A percentile compares a stretch with the other conserved stretches of the same genome.
Evolutionary conservation across 2,329 filamentous ascomycete species (phyloP).

Genomic region (Blumeria graminis): DNA sequence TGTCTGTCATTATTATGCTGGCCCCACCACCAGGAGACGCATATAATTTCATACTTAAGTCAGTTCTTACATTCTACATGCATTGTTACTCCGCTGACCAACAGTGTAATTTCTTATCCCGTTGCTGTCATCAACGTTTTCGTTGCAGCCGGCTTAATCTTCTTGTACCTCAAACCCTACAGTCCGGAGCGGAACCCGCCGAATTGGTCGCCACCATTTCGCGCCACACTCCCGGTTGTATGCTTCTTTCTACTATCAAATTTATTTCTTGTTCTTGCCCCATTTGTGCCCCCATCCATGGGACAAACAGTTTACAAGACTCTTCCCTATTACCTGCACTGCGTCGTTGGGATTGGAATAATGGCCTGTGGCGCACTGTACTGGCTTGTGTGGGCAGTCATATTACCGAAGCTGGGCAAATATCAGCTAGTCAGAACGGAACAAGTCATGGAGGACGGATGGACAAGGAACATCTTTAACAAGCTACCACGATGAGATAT

Average conservation of each 20-base stretch:
- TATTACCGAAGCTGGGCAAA: conserved; percentile 25
- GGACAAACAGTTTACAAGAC: conserved; percentile 28
- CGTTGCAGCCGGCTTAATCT: conserved; percentile 26
- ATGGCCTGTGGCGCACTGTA: conserved; percentile 28
- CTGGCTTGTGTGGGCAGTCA: conserved; percentile 29
- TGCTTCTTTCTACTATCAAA: conserved; percentile 37
- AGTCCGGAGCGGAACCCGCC: conserved; percentile 24
- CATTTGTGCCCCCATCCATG: conserved; percentile 27
- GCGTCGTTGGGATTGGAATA: conserved; percentile 30
- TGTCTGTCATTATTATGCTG: conserved; percentile 39
- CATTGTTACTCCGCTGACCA: neutral
- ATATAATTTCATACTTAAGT: conserved; percentile 38
- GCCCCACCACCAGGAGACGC: conserved; percentile 42
- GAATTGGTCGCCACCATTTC: conserved; percentile 29
- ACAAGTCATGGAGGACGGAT: conserved; percentile 33
- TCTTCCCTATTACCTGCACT: conserved; percentile 33
- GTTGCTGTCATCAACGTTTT: conserved; percentile 32
- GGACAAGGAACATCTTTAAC: conserved; percentile 24
- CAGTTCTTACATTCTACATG: conserved; percentile 10
- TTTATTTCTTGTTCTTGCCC: conserved; percentile 33
- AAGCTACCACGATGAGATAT: neutral
- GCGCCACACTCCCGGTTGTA: conserved; percentile 27
- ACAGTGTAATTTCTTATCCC: conserved; percentile 37
- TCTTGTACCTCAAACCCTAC: conserved; percentile 26
- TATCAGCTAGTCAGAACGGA: conserved; percentile 33